A percentile compares a stretch with the other conserved stretches of the same genome.
These are phyloP conservation scores for Dioscorea alata DNA, from an alignment of 106 monocot genomes.

Conservation along the genomic window DNA sequence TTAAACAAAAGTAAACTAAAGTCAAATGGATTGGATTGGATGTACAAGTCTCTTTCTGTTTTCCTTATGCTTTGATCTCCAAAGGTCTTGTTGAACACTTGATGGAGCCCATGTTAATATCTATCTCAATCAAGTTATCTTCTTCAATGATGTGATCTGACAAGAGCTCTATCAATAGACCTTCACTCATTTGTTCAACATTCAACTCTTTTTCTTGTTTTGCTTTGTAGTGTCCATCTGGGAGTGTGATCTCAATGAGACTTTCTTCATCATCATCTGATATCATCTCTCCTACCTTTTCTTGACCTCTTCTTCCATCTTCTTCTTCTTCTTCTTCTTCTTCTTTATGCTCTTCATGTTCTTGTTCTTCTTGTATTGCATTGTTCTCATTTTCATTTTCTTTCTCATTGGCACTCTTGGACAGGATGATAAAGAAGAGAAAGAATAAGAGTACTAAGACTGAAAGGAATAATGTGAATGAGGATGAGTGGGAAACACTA, in stretches of 20 bases:
- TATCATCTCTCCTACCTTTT: constrained; percentile 6
- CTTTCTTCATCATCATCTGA: constrained; percentile 90
- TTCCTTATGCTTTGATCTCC: constrained; percentile 33
- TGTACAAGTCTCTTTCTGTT: too few species aligned
- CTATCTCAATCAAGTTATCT: constrained; percentile 89
- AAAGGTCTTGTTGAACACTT: constrained; percentile 41
- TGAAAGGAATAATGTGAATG: constrained; percentile 17
- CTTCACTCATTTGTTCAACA: too few species aligned
- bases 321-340: neutral
- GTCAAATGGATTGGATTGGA: too few species aligned
- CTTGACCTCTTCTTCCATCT: neutral
- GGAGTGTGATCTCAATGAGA: constrained; percentile 72
- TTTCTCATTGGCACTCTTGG: constrained; percentile 18
- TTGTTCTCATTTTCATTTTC: neutral
- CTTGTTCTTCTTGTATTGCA: neutral
- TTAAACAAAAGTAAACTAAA: too few species aligned
- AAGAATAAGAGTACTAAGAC: constrained; percentile 26
- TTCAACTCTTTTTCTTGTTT: neutral
- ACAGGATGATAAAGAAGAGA: constrained; percentile 21
- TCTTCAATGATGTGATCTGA: constrained; percentile 66
- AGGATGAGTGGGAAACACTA: constrained; percentile 6
- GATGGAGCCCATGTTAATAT: constrained; percentile 74
- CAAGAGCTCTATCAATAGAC: constrained; percentile 43
- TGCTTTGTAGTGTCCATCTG: constrained; percentile 22
- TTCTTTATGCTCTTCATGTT: neutral